phyloP scores from a whole-genome alignment of 2,329 filamentous ascomycete species.

The Salinomyces thailandicus region DNA sequence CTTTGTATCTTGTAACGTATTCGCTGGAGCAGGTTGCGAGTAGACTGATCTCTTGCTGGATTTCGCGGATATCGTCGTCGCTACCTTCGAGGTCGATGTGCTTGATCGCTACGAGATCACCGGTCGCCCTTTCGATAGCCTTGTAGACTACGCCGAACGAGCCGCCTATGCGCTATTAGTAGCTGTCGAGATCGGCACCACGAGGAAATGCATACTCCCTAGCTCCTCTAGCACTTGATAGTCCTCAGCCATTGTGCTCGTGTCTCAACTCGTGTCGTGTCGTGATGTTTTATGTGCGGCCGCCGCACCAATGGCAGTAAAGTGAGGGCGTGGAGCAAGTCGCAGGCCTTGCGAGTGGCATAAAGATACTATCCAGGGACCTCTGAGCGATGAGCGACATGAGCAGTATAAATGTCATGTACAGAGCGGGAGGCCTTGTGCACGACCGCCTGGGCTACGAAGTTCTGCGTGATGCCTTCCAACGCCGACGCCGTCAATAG shows the following conservation, averaged over 20 bases:
- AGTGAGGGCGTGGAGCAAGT: neutral
- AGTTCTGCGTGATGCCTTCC: too few relatives aligned
- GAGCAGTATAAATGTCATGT: neutral
- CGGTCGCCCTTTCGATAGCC: conserved; percentile 80
- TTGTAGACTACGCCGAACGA: conserved; percentile 98
- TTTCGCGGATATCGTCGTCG: conserved; percentile 96
- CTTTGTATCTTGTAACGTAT: conserved; percentile 92
- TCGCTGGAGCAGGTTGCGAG: conserved; percentile 89
- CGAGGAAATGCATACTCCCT: conserved; percentile 58
- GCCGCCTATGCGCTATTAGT: conserved; percentile 50
- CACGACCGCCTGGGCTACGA: neutral
- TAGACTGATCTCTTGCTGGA: conserved; percentile 92
- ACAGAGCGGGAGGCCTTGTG: neutral
- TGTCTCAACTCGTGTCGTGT: neutral
- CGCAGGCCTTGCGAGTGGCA: neutral
- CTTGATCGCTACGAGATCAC: conserved; percentile 92
- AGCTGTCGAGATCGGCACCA: too few relatives aligned
- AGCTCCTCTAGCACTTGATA: conserved; percentile 96
- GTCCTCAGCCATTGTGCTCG: conserved; percentile 55
- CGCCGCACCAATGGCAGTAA: conserved; percentile 4
- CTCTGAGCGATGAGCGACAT: neutral
- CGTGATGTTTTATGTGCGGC: conserved; percentile 1
- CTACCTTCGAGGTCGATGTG: conserved; percentile 98
- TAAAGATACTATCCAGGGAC: neutral
- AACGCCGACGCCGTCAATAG: too few relatives aligned